Evolutionary conservation across 2,329 filamentous ascomycete genomes (phyloP), one percentile per base, ranked within the genome.

Genomic region (Colletotrichum musae): DNA sequence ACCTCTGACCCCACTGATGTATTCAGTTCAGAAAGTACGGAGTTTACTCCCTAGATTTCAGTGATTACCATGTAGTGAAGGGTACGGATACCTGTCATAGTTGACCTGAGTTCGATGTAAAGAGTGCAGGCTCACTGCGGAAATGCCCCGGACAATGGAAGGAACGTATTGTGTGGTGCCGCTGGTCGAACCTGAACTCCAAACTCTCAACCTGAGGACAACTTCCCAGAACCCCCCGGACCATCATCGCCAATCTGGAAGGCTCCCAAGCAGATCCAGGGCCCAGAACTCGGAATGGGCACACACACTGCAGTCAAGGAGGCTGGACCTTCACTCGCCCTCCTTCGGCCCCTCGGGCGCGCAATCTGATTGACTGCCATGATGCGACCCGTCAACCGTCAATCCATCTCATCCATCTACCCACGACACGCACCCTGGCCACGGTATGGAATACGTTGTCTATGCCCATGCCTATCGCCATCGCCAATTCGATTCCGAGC

Each of bases 211-310:
- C 52, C n/a, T 45, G 41, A 73, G 28, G 51, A 36, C 32, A 10
- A 36, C 32, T 36, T 36, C 32, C 32, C 32, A 36, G 7, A 36
- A 36, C 32, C 7, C 32, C 58, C 58, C 47, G 32, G 58, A 43
- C 41, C 41, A 36, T 36, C 32, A 36, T 36, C 32, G 32, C 32
- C 32, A 36, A 39, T 45, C 57, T 79, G n/a, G 73, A 78, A 18
- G 47, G 47, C 15, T 45, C 45, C 45, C 9, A 36, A 36, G 32
- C 7, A 10, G 32, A 36, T 10, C 32, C 32, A 36, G 32, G 32
- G 32, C 32, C 32, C 32, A 36, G 32, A 36, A 36, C 32, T 24
- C 21, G 21, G 21, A 24, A 24, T 24, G 21, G 21, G 3, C 21
- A 24, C 21, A 24, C 21, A 24, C 21, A 24, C 21, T 24, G 21